Evolutionary conservation across 805 yeast species (phyloP), one percentile per base, ranked within the genome.

Genomic region (Starmerella vaccinii): DNA sequence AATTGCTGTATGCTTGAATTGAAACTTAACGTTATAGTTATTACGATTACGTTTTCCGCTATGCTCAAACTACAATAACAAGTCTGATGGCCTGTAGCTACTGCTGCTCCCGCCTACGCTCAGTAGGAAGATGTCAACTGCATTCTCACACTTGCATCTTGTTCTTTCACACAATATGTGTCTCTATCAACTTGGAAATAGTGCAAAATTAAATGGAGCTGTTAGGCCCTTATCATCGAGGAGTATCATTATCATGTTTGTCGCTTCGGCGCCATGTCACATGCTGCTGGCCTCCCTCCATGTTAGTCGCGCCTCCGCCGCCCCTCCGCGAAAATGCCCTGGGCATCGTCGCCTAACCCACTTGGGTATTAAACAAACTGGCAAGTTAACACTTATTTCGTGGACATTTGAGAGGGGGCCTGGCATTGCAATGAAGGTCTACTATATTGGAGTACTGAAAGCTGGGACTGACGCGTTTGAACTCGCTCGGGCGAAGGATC

Each of bases 401-500:
- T 30, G 33, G 33, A 16, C 16, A 8, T 26, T 26, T 26, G 29
- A 8, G 29, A 24, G 7, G 2, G 29, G 29, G 29, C n/a, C n/a
- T 26, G 29, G n/a, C 38, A 34, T 18, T 22, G 41, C 27, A 7
- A 92, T 92, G 98, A 88, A 87, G 76, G 76, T 92, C 54, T 88
- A 80, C 68, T 90, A 89, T 68, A 80, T 92, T 57, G 97, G 96
- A 42, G 77, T 92, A 46, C 72, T 90, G 55, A 82, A 86, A 62
- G 78, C 80, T 54, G 73, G 69, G 8, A 75, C 73, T 40, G 69
- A 67, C 30, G 81, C 94, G 18, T 67, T 86, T 41, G 95, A 87
- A 68, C 75, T 92, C 48, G 71, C 87, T 6, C 75, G 83, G 27
- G 88, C 88, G 24, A 78, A 84, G 61, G 97, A 92, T 63, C 74